A percentile compares a stretch with the other conserved stretches of the same genome.
Conservation (phyloP, 306 rosid genomes). For the Rosa chinensis region DNA sequence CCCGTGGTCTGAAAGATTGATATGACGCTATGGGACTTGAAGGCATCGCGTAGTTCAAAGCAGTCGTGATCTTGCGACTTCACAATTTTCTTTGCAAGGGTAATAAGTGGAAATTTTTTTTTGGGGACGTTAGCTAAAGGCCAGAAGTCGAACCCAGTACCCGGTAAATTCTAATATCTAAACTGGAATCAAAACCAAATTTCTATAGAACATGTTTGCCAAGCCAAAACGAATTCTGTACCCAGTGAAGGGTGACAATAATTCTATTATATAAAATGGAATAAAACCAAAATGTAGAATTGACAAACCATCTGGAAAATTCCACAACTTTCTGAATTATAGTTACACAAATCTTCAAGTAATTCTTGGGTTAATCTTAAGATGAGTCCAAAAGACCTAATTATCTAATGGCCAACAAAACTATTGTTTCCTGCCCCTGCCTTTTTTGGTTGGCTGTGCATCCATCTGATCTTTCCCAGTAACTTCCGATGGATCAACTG, state of each 20-base stretch:
- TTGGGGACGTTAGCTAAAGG: neutral
- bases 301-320: conserved; percentile 11
- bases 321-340: conserved; percentile 8
- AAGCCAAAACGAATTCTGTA: neutral
- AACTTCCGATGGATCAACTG: conserved; percentile 75
- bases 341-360: conserved; percentile 20
- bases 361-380: conserved; percentile 18
- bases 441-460: conserved; percentile 70
- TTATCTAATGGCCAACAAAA: conserved; percentile 24
- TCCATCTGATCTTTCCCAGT: conserved; percentile 77
- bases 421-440: conserved; percentile 86
- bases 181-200: neutral
- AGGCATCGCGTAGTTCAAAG: neutral
- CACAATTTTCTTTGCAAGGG: neutral
- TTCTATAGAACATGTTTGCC: neutral
- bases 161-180: neutral
- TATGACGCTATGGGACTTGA: too few species aligned
- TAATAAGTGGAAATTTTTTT: too few species aligned
- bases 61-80: neutral
- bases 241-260: neutral
- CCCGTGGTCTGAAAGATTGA: too few species aligned
- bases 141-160: too few species aligned
- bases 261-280: neutral
- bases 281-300: neutral
- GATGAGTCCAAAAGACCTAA: conserved; percentile 21